Conservation (phyloP, 2,329 filamentous ascomycete genomes). For the Penicillium sp. region DNA sequence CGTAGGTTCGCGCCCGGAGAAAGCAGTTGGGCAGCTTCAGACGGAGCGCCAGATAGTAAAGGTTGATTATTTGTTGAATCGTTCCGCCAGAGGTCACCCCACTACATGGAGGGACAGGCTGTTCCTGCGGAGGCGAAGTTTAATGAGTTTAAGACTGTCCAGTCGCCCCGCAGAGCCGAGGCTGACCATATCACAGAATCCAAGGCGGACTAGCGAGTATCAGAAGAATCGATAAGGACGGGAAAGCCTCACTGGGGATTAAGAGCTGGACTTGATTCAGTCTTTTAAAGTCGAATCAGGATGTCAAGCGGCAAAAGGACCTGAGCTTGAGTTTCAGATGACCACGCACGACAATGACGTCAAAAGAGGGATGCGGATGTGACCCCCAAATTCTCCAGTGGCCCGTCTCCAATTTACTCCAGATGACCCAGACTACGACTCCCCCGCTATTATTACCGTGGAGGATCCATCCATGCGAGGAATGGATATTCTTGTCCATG, state of each 20-base stretch:
- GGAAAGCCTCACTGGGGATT: not conserved
- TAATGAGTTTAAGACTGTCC: not conserved
- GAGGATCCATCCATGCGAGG: not conserved
- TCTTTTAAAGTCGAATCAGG: not conserved
- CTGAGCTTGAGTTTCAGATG: conserved; percentile 2
- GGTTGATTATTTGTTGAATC: not conserved
- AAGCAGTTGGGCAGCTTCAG: conserved; percentile 16
- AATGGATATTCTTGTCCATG: not conserved
- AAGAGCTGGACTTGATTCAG: not conserved
- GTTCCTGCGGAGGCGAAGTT: not conserved
- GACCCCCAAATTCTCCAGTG: conserved; percentile 7
- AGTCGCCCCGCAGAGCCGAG: conserved; percentile 5
- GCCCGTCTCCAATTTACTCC: not conserved
- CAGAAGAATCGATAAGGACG: not conserved
- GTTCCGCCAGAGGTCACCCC: not conserved
- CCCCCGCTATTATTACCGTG: conserved; percentile 13
- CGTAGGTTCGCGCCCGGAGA: not conserved
- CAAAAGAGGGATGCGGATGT: conserved; percentile 13
- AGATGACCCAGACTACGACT: not conserved
- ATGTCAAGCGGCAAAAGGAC: not conserved
- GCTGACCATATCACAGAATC: not conserved
- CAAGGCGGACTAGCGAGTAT: not conserved
- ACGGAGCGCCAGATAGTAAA: not conserved
- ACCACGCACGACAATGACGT: conserved; percentile 13
- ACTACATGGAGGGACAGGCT: not conserved